Evolutionary conservation across 129 eudicot species (phyloP).

Genomic region (Chrysanthemum makinoi): DNA sequence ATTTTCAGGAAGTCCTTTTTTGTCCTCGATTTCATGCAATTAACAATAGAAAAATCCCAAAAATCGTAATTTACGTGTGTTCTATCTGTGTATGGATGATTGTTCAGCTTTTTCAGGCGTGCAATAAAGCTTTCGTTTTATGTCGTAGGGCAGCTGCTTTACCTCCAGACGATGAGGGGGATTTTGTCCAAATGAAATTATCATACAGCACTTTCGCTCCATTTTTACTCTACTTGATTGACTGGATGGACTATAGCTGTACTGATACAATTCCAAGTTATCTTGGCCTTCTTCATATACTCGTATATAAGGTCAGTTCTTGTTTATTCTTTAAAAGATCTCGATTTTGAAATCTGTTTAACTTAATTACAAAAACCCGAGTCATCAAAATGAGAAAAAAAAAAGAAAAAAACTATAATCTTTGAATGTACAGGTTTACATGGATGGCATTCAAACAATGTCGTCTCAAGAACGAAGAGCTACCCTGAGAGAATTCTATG

Average conservation of each 20-base stretch:
- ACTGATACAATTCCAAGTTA: constrained; percentile 46
- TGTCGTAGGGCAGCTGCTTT: constrained; percentile 48
- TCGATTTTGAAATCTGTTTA: not conserved
- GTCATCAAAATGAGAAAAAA: not conserved
- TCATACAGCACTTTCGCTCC: constrained; percentile 54
- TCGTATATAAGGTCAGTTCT: constrained; percentile 39
- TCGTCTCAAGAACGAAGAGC: constrained; percentile 54
- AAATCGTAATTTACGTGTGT: too few relatives aligned
- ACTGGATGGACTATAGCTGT: constrained; percentile 65
- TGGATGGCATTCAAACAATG: constrained; percentile 60
- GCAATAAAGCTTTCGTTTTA: too few relatives aligned
- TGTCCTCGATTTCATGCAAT: too few relatives aligned
- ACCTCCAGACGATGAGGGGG: constrained; percentile 40
- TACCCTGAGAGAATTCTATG: constrained; percentile 56
- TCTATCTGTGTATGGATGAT: too few relatives aligned
- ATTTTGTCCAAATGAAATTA: constrained; percentile 44
- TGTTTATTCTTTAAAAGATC: not conserved
- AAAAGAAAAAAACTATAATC: too few relatives aligned
- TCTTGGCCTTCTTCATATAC: constrained; percentile 52
- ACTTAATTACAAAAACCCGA: not conserved
- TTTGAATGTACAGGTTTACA: constrained; percentile 42
- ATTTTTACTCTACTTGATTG: constrained; percentile 38
- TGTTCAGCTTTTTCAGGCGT: too few relatives aligned
- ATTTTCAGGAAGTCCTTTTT: too few relatives aligned
- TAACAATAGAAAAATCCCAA: too few relatives aligned